phyloP scores from a whole-genome alignment of 108 stramenopile genomes.

The Nitzschia sp. region DNA sequence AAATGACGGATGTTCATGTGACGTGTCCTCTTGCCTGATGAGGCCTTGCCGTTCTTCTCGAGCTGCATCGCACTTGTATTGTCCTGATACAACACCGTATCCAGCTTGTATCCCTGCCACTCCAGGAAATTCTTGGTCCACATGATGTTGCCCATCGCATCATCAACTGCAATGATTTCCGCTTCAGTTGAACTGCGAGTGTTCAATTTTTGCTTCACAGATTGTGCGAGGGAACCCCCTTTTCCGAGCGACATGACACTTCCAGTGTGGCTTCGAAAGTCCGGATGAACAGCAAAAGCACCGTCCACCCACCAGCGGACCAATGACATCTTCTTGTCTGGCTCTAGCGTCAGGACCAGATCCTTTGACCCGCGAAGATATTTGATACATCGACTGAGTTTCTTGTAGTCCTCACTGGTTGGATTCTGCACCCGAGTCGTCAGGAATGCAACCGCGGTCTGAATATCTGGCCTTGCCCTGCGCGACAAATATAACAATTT shows the following conservation, averaged over 20 bases:
- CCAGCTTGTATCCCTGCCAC: conserved; percentile 38
- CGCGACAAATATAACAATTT: conserved; percentile 35
- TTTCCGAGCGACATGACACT: conserved; percentile 34
- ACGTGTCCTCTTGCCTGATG: conserved; percentile 24
- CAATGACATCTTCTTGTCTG: neutral
- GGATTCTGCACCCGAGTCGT: conserved; percentile 48
- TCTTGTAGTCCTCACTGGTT: conserved; percentile 46
- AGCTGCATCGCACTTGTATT: conserved; percentile 50
- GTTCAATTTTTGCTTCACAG: conserved; percentile 49
- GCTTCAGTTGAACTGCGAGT: conserved; percentile 51
- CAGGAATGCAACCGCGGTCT: conserved; percentile 49
- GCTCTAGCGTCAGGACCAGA: conserved; percentile 25
- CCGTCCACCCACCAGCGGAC: conserved; percentile 39
- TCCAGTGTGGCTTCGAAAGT: conserved; percentile 56
- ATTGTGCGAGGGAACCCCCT: conserved; percentile 17
- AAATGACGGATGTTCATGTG: conserved; percentile 51
- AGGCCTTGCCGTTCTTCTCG: conserved; percentile 43
- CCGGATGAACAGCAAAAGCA: conserved; percentile 37
- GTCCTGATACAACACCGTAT: conserved; percentile 45
- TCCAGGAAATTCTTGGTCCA: conserved; percentile 46
- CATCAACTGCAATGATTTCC: conserved; percentile 24
- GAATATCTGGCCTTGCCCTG: conserved; percentile 32
- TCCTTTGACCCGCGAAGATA: conserved; percentile 39
- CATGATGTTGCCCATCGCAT: conserved; percentile 35
- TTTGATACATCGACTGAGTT: conserved; percentile 35